Evolutionary conservation across 129 eudicot species (phyloP), one percentile per base, ranked within the genome.

Genomic region (Centaurea solstitialis): DNA sequence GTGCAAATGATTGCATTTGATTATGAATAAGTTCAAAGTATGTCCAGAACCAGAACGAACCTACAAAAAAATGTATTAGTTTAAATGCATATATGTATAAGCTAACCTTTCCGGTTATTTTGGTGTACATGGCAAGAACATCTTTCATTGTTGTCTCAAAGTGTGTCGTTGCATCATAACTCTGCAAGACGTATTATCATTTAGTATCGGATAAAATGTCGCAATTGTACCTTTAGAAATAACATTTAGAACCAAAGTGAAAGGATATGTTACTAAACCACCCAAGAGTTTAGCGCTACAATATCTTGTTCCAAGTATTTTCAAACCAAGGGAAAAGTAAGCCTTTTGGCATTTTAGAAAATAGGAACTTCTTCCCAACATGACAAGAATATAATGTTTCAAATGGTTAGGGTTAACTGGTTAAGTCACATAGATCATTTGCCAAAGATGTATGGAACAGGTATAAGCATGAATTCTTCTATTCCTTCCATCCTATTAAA

Each of bases 91-190:
- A 41, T 10, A 23, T n/a, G 23, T 23, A 71, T 28, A 72, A 62
- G 12, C 87, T 66, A 78, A 87, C 98, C 97, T 94, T 94, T 81
- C 94, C 97, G 5, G 98, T 94, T 70, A 94, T 94, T 79, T 87
- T 90, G 76, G 86, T 89, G 85, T 94, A 94, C 94, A 90, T 87
- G 30, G 80, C 83, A 65, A 94, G 77, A 78, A 94, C 98, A 86
- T 94, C 97, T 65, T 39, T 84, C 72, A 92, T 94, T 8, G 98
- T 94, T 23, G 94, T 86, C 92, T 91, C 94, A 68, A 94, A 94
- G 88, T 94, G 98, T 79, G 98, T 93, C 0, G 98, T 78, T 13
- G 96, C 85, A 83, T 93, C 98, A 86, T 85, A 93, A 79, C 98
- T 93, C 98, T 94, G 91, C 84, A 80, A 77, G 6, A 69, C 21